phyloP scores from a whole-genome alignment of 2,329 filamentous ascomycete genomes.

The Beauveria bassiana region DNA sequence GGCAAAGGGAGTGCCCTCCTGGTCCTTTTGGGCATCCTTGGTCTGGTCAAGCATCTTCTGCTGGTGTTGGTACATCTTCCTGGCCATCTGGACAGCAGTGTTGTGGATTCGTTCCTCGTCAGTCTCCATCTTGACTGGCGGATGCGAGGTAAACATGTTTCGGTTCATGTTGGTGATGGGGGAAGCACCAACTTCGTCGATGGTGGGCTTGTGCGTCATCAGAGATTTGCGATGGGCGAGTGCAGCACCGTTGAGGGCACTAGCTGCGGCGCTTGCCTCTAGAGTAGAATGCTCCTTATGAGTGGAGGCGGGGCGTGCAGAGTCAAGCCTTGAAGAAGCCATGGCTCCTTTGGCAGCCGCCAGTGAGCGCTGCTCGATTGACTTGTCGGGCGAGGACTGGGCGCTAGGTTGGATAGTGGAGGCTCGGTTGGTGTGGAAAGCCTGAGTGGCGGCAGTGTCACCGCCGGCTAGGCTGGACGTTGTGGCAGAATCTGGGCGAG shows the following conservation, averaged over 20 bases:
- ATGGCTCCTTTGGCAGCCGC: slow-evolving; percentile 73
- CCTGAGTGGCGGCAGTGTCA: slow-evolving; percentile 27
- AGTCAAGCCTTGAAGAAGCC: slow-evolving; percentile 40
- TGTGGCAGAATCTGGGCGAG: slow-evolving; percentile 15
- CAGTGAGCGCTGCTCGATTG: slow-evolving; percentile 58
- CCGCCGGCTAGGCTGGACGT: slow-evolving; percentile 18
- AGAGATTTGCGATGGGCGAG: slow-evolving; percentile 51
- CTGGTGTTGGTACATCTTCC: slow-evolving; percentile 71
- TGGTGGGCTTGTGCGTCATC: slow-evolving; percentile 33
- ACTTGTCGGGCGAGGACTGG: slow-evolving; percentile 24
- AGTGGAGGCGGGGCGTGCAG: slow-evolving; percentile 11
- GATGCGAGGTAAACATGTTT: slow-evolving; percentile 71
- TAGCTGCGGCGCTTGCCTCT: slow-evolving; percentile 51
- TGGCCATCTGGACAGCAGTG: slow-evolving; percentile 83
- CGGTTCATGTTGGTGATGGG: slow-evolving; percentile 60
- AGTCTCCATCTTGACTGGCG: slow-evolving; percentile 62
- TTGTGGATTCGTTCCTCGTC: slow-evolving; percentile 75
- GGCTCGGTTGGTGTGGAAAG: slow-evolving; percentile 25
- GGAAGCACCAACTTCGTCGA: slow-evolving; percentile 57
- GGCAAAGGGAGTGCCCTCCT: slow-evolving; percentile 32
- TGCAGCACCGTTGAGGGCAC: slow-evolving; percentile 67
- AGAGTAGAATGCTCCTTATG: slow-evolving; percentile 37
- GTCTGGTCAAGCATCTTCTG: slow-evolving; percentile 51
- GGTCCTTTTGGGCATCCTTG: slow-evolving; percentile 31
- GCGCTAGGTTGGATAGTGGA: slow-evolving; percentile 15